Evolutionary conservation across 73 alveolate species (phyloP), one percentile per base, ranked within the genome.

Genomic region (Paramecium tetraurelia): DNA sequence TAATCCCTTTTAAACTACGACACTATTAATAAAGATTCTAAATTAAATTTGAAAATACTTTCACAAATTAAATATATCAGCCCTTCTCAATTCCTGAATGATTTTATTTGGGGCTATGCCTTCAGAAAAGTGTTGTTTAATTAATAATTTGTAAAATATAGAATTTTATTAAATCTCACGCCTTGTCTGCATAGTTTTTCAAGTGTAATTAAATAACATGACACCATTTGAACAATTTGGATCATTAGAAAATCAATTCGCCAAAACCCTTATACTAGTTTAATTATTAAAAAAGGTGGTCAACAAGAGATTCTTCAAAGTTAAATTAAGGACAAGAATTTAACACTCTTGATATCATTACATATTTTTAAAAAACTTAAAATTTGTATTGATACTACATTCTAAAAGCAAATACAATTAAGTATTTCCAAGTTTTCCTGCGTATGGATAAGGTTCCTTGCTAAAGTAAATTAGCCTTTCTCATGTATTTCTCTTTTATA

Each of bases 241-340:
- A 63, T 71, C 69, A 22, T 40, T 21, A 27, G 88, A 83, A 59
- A 58, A 86, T 88, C 93, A 86, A 63, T 86, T 86, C 5, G 86
- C 87, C 93, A 77, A 86, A 24, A 86, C 85, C 59, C 85, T 63
- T 59, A 86, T 63, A 38, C n/a, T n/a, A n/a, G n/a, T n/a, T n/a
- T n/a, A 27, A 27, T 27, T 27, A 27, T 27, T 27, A 27, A 27
- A 27, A 27, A 1, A 27, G 31, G 31, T 1, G 31, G 31, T 27
- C 31, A 27, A 27, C 1, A 27, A 27, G 1, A 27, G 31, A 27
- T 27, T 27, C 31, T 27, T 27, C 1, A 27, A 27, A 1, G 31
- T 27, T 0, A 27, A 27, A 1, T 27, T 27, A 27, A 27, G 31
- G 1, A 27, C 2, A 1, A 27, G 31, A 27, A 27, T 27, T 27